Percentiles rank a stretch among this genome's conserved stretches.
Evolutionary conservation across 2,329 filamentous ascomycete genomes (phyloP).

Genomic region (Fusarium avenaceum): DNA sequence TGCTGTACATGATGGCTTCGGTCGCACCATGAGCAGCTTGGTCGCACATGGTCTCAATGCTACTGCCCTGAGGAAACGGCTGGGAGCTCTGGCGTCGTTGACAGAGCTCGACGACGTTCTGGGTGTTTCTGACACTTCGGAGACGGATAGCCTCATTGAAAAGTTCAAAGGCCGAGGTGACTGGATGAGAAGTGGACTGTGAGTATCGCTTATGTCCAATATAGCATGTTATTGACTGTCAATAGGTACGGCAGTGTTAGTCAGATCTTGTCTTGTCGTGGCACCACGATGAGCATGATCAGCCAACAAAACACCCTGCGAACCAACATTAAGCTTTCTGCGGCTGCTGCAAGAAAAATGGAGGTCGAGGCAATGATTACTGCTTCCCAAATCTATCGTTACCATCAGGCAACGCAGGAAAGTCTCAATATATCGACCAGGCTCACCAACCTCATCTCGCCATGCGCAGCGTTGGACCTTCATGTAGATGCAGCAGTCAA

Average conservation of each 20-base stretch:
- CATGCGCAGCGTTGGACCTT: conserved; percentile 78
- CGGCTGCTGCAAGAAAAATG: conserved; percentile 74
- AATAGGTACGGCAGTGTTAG: conserved; percentile 80
- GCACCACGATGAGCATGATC: conserved; percentile 84
- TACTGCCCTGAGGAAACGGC: conserved; percentile 65
- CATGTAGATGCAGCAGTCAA: conserved; percentile 82
- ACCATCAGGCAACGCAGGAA: conserved; percentile 86
- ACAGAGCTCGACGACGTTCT: conserved; percentile 86
- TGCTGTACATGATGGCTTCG: conserved; percentile 74
- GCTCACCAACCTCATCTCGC: conserved; percentile 80
- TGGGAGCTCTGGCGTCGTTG: conserved; percentile 77
- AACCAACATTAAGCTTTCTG: conserved; percentile 70
- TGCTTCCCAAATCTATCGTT: conserved; percentile 80
- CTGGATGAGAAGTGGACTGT: conserved; percentile 90
- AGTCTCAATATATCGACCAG: conserved; percentile 87
- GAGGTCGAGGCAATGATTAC: conserved; percentile 83
- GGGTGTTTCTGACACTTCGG: conserved; percentile 68
- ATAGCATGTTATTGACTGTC: conserved; percentile 24
- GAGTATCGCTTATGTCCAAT: conserved; percentile 51
- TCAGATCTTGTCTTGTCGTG: conserved; percentile 83
- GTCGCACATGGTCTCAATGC: conserved; percentile 63
- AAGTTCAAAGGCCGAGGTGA: conserved; percentile 74
- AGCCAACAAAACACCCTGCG: conserved; percentile 77
- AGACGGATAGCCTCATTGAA: conserved; percentile 72
- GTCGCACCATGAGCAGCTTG: conserved; percentile 71